A percentile compares a stretch with the other conserved stretches of the same genome.
These are phyloP conservation scores for Pigoraptor vietnamica DNA, from an alignment of 78 protist genomes.

Conservation along the genomic window DNA sequence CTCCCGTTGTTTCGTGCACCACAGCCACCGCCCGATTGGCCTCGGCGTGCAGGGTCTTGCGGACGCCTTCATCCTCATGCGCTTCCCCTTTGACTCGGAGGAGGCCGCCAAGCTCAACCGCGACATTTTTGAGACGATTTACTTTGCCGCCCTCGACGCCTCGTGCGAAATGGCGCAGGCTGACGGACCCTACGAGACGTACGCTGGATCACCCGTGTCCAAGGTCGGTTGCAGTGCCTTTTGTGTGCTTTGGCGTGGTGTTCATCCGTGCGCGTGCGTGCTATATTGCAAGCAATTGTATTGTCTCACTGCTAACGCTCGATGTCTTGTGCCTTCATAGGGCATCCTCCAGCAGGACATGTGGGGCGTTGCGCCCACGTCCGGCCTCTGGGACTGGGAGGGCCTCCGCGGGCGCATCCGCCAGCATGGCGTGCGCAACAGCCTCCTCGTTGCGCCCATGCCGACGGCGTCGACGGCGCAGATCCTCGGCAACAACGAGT, in stretches of 20 bases:
- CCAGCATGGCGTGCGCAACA: constrained; percentile 88
- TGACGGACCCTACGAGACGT: constrained; percentile 40
- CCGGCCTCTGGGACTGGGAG: constrained; percentile 69
- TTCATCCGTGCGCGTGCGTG: too few species aligned
- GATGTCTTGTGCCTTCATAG: not conserved
- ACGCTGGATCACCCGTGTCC: constrained; percentile 33
- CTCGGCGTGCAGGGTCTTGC: constrained; percentile 97
- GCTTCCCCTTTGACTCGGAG: constrained; percentile 85
- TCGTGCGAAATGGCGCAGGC: constrained; percentile 41
- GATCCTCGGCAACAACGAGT: constrained; percentile 97
- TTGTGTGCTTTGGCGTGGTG: too few species aligned
- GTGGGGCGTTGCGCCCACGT: constrained; percentile 85
- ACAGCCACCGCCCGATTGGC: constrained; percentile 93
- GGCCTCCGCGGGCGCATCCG: constrained; percentile 32
- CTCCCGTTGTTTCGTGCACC: not conserved
- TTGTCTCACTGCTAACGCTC: not conserved
- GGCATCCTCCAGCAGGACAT: constrained; percentile 87
- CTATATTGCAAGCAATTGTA: too few species aligned
- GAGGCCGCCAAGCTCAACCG: constrained; percentile 84
- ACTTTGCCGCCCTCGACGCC: constrained; percentile 72
- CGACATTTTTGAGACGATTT: constrained; percentile 96
- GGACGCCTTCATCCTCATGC: constrained; percentile 82
- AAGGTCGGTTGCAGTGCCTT: not conserved
- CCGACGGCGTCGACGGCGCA: constrained; percentile 99
- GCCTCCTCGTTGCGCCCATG: constrained; percentile 97